Evolutionary conservation across 495 filamentous ascomycete genomes (phyloP).

Genomic region (Extremus antarcticus): DNA sequence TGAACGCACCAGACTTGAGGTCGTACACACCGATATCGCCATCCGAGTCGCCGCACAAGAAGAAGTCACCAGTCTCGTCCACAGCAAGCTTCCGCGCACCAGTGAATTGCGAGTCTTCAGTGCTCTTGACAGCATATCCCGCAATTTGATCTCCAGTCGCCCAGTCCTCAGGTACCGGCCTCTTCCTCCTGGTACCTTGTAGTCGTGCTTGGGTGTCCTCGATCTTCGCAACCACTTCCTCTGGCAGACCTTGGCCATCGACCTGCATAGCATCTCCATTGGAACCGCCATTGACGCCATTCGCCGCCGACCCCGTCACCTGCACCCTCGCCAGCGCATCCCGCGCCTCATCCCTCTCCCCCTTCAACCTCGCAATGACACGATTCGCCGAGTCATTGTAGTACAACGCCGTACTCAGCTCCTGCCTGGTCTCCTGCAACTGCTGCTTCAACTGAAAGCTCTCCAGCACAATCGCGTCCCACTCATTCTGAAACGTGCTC

Average conservation of each 20-base stretch:
- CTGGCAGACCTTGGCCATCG: constrained; percentile 62
- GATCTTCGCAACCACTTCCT: constrained; percentile 59
- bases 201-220: constrained; percentile 71
- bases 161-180: constrained; percentile 75
- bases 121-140: constrained; percentile 48
- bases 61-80: constrained; percentile 53
- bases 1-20: constrained; percentile 34
- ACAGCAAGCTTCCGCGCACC: constrained; percentile 57
- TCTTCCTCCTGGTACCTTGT: constrained; percentile 75
- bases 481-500: constrained; percentile 94
- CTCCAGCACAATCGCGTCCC: constrained; percentile 88
- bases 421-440: constrained; percentile 77
- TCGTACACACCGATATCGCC: constrained; percentile 74
- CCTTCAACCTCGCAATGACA: constrained; percentile 80
- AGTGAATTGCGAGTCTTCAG: constrained; percentile 52
- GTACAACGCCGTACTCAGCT: constrained; percentile 85
- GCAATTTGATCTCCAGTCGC: constrained; percentile 62
- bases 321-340: constrained; percentile 83
- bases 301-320: constrained; percentile 35
- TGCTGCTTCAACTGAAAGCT: constrained; percentile 82
- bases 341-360: constrained; percentile 83
- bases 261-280: constrained; percentile 85
- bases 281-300: constrained; percentile 33
- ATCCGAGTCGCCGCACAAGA: constrained; percentile 68
- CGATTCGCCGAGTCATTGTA: constrained; percentile 91